These are phyloP conservation scores for Colletotrichum camelliae DNA, from an alignment of 2,329 filamentous ascomycete species.

Conservation along the genomic window DNA sequence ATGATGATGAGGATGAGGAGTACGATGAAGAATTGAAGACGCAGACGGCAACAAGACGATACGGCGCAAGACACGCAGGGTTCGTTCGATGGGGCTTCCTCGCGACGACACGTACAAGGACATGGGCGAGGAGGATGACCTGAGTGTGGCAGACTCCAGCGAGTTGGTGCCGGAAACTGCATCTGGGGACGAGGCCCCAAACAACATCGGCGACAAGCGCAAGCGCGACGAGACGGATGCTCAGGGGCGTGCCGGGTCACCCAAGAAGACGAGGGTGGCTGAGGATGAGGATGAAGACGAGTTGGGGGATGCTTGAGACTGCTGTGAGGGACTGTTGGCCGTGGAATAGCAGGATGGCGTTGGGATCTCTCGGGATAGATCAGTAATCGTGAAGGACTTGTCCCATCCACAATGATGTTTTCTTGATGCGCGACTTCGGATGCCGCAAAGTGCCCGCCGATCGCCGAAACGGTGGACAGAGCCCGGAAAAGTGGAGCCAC, in stretches of 20 bases:
- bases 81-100: background rate
- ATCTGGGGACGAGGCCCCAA: background rate
- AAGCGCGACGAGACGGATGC: background rate
- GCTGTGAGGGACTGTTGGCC: background rate
- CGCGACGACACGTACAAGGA: conserved; percentile 10
- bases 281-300: background rate
- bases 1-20: conserved; percentile 24
- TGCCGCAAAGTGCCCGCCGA: background rate
- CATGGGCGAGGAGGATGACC: background rate
- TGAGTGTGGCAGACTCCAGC: background rate
- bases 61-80: background rate
- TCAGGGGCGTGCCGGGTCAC: background rate
- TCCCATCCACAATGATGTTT: background rate
- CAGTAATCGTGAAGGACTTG: background rate
- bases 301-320: background rate
- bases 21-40: background rate
- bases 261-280: background rate
- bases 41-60: background rate
- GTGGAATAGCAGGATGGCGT: background rate
- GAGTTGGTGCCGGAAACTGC: background rate
- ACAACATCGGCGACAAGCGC: background rate
- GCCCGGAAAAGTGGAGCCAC: background rate
- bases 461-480: background rate
- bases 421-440: background rate
- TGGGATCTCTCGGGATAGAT: background rate